Conservation (phyloP, 2,329 filamentous ascomycete species). For the Neopestalotiopsis clavispora region DNA sequence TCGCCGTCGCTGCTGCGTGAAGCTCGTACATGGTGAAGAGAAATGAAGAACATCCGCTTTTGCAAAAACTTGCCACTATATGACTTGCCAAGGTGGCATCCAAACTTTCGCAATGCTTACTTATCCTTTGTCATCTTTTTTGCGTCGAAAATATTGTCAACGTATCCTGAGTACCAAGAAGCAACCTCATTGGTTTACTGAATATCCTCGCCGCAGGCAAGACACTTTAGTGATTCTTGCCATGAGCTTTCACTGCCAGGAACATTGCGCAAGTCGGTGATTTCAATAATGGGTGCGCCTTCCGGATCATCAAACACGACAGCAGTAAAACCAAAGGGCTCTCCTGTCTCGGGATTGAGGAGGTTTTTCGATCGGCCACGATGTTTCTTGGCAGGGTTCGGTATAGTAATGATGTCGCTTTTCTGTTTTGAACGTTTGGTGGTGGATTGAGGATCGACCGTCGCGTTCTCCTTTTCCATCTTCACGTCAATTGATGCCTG, state of each 20-base stretch:
- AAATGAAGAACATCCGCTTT: neutral
- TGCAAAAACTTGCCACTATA: neutral
- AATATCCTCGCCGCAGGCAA: slow-evolving; percentile 54
- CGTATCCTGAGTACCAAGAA: too few relatives aligned
- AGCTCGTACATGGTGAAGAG: neutral
- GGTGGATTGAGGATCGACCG: neutral
- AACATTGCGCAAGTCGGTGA: slow-evolving; percentile 56
- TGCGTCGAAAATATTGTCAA: too few relatives aligned
- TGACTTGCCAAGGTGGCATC: neutral
- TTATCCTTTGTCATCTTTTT: neutral
- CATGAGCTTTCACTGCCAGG: slow-evolving; percentile 56
- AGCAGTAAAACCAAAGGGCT: slow-evolving; percentile 54
- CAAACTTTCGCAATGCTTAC: neutral
- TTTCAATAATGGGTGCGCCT: slow-evolving; percentile 54
- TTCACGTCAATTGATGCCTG: slow-evolving; percentile 60
- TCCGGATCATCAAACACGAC: slow-evolving; percentile 48
- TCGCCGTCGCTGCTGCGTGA: neutral
- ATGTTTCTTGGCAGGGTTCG: slow-evolving; percentile 33
- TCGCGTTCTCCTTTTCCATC: slow-evolving; percentile 39
- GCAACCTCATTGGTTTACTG: slow-evolving; percentile 27
- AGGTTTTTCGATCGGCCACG: slow-evolving; percentile 46
- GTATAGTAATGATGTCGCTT: slow-evolving; percentile 41
- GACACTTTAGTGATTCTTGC: slow-evolving; percentile 56
- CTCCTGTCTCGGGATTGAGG: slow-evolving; percentile 36
- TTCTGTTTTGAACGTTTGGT: slow-evolving; percentile 20